Conservation (phyloP, 352 stramenopile species). For the Peronospora tabacina region DNA sequence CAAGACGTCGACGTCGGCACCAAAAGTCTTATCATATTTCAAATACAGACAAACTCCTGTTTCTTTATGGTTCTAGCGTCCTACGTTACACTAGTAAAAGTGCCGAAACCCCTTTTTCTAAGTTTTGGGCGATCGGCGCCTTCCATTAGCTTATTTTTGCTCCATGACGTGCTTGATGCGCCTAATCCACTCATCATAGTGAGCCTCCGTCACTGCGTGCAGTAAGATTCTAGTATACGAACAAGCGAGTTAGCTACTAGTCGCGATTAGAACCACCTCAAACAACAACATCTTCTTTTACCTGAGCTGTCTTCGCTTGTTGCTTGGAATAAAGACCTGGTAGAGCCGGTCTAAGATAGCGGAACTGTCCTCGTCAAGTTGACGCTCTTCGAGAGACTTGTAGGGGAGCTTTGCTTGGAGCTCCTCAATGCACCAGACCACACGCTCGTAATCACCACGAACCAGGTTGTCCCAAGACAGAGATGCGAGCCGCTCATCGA, state of each 20-base stretch:
- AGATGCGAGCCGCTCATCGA: constrained; percentile 56
- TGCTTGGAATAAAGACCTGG: constrained; percentile 36
- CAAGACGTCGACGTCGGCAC: no score
- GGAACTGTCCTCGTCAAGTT: constrained; percentile 16
- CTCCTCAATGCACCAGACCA: constrained; percentile 54
- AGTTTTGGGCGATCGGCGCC: no score
- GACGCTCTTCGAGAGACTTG: constrained; percentile 15
- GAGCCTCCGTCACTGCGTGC: constrained; percentile 48
- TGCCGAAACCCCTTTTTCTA: no score
- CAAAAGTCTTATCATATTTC: no score
- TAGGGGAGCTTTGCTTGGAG: constrained; percentile 54
- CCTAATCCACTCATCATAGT: constrained; percentile 38
- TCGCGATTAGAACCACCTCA: not conserved
- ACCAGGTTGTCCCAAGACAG: constrained; percentile 50
- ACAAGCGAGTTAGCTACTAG: constrained; percentile 4
- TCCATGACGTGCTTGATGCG: constrained; percentile 41
- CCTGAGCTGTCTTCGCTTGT: constrained; percentile 40
- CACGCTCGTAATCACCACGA: constrained; percentile 54
- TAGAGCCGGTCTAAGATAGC: constrained; percentile 29
- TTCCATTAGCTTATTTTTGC: constrained; percentile 2
- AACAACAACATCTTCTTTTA: constrained; percentile 4
- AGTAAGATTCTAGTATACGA: constrained; percentile 32
- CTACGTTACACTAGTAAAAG: no score
- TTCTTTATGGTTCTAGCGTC: no score
- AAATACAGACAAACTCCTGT: no score